Percentiles rank a stretch among this genome's conserved stretches.
phyloP scores from a whole-genome alignment of 495 filamentous ascomycete genomes.

The Xylaria sp. region DNA sequence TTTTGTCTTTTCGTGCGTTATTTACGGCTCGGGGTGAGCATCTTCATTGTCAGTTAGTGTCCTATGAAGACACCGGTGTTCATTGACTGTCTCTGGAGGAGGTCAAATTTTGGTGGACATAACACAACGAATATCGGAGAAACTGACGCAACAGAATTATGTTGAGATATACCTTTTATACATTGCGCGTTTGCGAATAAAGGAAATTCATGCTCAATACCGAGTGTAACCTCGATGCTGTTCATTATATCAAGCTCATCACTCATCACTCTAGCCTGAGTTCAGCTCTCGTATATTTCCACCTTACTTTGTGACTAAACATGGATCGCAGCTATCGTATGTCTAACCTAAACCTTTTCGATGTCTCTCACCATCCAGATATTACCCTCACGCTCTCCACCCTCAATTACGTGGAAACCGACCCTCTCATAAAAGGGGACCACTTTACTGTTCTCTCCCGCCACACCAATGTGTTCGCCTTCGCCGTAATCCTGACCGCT shows the following conservation, averaged over 20 bases:
- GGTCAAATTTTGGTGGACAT: slow-evolving; percentile 16
- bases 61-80: background rate
- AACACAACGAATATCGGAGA: slow-evolving; percentile 6
- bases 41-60: background rate
- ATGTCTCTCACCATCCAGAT: slow-evolving; percentile 48
- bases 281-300: background rate
- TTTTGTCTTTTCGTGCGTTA: slow-evolving; percentile 5
- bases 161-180: slow-evolving; percentile 23
- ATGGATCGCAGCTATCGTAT: background rate
- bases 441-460: slow-evolving; percentile 51
- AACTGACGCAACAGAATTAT: slow-evolving; percentile 15
- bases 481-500: slow-evolving; percentile 40
- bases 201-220: background rate
- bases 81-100: slow-evolving; percentile 5
- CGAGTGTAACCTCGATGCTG: background rate
- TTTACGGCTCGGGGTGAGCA: background rate
- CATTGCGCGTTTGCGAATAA: slow-evolving; percentile 3
- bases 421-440: slow-evolving; percentile 51
- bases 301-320: background rate
- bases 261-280: background rate
- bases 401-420: slow-evolving; percentile 47
- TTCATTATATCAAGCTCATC: background rate
- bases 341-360: background rate
- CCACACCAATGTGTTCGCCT: slow-evolving; percentile 47
- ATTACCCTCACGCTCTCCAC: slow-evolving; percentile 42